Base-by-base conservation (phyloP, 768 basidiomycete species). In the Boletus edulis region DNA sequence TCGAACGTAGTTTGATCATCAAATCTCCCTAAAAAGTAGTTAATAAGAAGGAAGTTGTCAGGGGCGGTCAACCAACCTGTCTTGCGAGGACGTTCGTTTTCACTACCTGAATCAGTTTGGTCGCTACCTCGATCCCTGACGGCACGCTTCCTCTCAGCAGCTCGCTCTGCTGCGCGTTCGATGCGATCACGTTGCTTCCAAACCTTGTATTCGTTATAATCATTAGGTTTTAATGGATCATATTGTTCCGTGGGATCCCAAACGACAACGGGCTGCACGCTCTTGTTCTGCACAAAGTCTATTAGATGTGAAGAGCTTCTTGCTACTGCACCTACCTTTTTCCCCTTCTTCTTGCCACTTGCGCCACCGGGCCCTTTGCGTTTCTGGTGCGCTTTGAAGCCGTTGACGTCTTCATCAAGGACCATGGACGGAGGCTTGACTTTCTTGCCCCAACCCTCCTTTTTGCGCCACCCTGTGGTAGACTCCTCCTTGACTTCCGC, bases 341-440 rank as follows among this genome's bases (percentile, higher is more conserved):
- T 89, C 20, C 79, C 74, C 54, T 76, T 80, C 67, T 75, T 79
- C 10, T 72, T 70, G 5, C 70, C 66, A 6, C 69, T 64, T 4
- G 73, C 77, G 50, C 82, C 81, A 15, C 78, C 80, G 1, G 54
- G 22, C 3, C 78, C 80, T 15, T 72, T 77, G 57, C 79, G 77
- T 58, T 80, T 83, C 51, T 81, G 83, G 12, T 78, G 75, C 13
- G 78, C 63, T 63, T 83, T 87, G 71, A 87, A 94, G 1, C 91
- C 91, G 54, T 94, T 94, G 58, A 94, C 77, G 57, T 94, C 90
- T 56, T 94, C 92, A 56, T 94, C 91, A 11, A 94, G 80, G 20
- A 93, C 78, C 90, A 94, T 93, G 1, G 89, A 89, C 3, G 92
- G 92, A 15, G 92, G 91, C 63, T 92, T 92, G 66, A 93, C 85